Base-by-base conservation (phyloP, 2,329 filamentous ascomycete species). In the Colletotrichum australisinense region DNA sequence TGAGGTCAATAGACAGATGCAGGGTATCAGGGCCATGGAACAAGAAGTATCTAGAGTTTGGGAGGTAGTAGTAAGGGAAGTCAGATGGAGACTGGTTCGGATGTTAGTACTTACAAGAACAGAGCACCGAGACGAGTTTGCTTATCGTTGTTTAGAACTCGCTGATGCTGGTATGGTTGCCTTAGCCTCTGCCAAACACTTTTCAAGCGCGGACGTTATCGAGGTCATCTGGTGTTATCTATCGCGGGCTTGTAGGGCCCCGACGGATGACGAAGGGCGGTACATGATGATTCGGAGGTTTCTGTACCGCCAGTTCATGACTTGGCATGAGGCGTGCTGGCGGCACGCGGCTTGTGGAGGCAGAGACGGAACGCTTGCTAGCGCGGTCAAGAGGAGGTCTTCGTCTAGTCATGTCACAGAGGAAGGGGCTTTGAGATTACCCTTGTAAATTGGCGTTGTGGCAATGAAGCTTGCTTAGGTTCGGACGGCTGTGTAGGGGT, bases 1-100 rank as follows among this genome's bases (percentile, higher is more conserved):
- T 0, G 85, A n/a, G 84, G 5, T 84, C 78, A 67, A 85, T 86
- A 87, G 80, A 69, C 85, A 87, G 12, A 87, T 83, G 58, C 82
- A 84, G 1, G 86, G 86, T 11, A 88, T 87, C 19, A 88, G 78
- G 2, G 83, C 84, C 0, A 86, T 88, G 86, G 67, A 88, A 88
- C 5, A 87, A 79, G 69, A 87, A 87, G 75, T 86, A 87, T 52
- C 85, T 83, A 22, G 1, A 42, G 38, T 14, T 42, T 24, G 1
- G 11, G n/a, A 6, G 24, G 2, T n/a, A 26, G 0, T 14, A 32
- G 35, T 35, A 22, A 52, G 2, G 11, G n/a, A 14, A n/a, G 1
- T 16, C n/a, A n/a, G n/a, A n/a, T n/a, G n/a, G n/a, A n/a, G n/a
- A n/a, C n/a, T n/a, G n/a, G n/a, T n/a, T n/a, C n/a, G n/a, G n/a